These are phyloP conservation scores for Apiospora rasikravindrae DNA, from an alignment of 2,329 filamentous ascomycete species.

Conservation along the genomic window DNA sequence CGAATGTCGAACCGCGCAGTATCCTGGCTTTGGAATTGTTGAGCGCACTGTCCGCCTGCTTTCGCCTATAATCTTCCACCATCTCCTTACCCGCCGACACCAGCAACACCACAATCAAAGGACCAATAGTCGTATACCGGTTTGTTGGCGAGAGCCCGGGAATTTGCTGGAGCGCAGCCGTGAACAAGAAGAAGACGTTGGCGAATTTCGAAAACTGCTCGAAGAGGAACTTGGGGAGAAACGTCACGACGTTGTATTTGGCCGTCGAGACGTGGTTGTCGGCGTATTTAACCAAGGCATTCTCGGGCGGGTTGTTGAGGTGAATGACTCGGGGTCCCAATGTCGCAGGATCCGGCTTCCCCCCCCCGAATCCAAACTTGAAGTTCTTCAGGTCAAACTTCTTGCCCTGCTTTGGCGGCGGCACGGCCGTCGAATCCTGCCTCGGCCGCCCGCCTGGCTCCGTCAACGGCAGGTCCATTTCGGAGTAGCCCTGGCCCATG, in stretches of 20 bases:
- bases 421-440: slow-evolving; percentile 35
- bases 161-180: slow-evolving; percentile 91
- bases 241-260: slow-evolving; percentile 94
- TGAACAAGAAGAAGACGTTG: slow-evolving; percentile 99
- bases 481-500: slow-evolving; percentile 83
- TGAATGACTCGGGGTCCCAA: slow-evolving; percentile 91
- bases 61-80: slow-evolving; percentile 90
- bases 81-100: slow-evolving; percentile 97
- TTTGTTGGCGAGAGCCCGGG: slow-evolving; percentile 95
- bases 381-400: slow-evolving; percentile 76
- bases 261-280: slow-evolving; percentile 98
- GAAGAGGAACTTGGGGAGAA: slow-evolving; percentile 94
- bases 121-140: slow-evolving; percentile 92
- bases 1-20: slow-evolving; percentile 81
- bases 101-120: slow-evolving; percentile 84
- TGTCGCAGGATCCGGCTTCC: slow-evolving; percentile 86
- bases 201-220: slow-evolving; percentile 99
- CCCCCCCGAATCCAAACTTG: slow-evolving; percentile 88
- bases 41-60: slow-evolving; percentile 81
- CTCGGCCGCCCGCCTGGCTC: slow-evolving; percentile 59
- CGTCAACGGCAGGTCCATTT: slow-evolving; percentile 97
- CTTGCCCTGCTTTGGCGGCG: slow-evolving; percentile 54
- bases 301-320: slow-evolving; percentile 94
- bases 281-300: slow-evolving; percentile 85
- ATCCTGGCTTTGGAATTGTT: slow-evolving; percentile 88